Base-by-base conservation (phyloP, 2,329 filamentous ascomycete species). In the Corynespora cassiicola region DNA sequence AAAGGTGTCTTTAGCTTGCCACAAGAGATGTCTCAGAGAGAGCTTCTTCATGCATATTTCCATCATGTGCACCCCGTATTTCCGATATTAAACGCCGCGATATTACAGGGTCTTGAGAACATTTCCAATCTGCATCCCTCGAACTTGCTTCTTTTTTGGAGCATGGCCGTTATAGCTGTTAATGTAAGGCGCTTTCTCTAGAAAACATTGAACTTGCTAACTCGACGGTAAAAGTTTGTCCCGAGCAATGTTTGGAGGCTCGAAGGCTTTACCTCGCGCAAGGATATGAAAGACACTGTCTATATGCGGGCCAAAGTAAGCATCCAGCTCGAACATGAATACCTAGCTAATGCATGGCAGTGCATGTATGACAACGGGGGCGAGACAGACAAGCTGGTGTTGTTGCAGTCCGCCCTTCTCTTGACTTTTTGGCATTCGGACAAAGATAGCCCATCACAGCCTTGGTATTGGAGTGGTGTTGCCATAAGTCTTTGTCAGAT, bases 381-480 rank as follows among this genome's bases (percentile, higher is more conserved):
- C 6, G 32, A 42, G 15, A 42, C 39, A 4, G 23, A 42, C 33
- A 42, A 42, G 19, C 32, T 32, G 25, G 27, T 32, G 3, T 20
- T 42, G 7, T 16, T 42, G 15, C 39, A 42, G 19, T 19, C 39
- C 11, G 39, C 39, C 5, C 18, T 42, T 23, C 28, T 42, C 4
- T 6, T 42, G 5, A 36, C 39, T 11, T 42, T 42, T 7, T 42
- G 39, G 39, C 39, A 42, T 18, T 42, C 39, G 2, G 39, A 42
- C 4, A 37, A 14, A 31, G 39, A 42, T 20, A 42, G 39, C 17
- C 39, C 36, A 18, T 31, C 39, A 5, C 33, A 42, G n/a, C 39
- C 39, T 10, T 42, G 39, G 39, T 42, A 42, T 20, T 42, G 39
- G 39, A 42, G 39, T n/a, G 39, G 39, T 36, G 12, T 37, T 12